These are phyloP conservation scores for Cercospora brassicicola DNA, from an alignment of 2,329 filamentous ascomycete species.

Conservation along the genomic window DNA sequence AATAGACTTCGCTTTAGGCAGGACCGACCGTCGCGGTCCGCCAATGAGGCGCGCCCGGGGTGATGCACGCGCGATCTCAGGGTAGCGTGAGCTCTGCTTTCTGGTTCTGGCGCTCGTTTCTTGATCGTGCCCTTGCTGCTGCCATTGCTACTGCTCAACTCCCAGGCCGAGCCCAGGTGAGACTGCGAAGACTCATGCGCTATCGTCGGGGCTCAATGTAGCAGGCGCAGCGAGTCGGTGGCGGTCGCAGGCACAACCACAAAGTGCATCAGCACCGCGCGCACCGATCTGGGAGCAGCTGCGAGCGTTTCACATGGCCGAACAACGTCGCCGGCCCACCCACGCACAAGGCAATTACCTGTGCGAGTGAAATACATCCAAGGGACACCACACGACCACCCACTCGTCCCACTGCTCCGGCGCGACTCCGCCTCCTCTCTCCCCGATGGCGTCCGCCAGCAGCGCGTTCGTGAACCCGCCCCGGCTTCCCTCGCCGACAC, in stretches of 20 bases:
- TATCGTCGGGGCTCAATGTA: background rate
- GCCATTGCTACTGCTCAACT: background rate
- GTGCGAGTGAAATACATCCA: background rate
- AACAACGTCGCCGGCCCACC: background rate
- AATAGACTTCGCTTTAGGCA: background rate
- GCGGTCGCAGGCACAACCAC: background rate
- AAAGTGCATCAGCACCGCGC: background rate
- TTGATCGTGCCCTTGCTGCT: background rate
- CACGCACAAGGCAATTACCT: background rate
- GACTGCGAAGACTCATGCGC: background rate
- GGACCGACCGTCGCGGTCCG: background rate
- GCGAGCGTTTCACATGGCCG: constrained; percentile 2
- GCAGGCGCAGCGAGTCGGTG: background rate
- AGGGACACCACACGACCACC: background rate
- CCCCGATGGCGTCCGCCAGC: background rate
- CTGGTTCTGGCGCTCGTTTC: background rate
- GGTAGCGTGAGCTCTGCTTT: background rate
- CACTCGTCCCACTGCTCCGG: background rate
- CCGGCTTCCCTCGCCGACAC: constrained; percentile 26
- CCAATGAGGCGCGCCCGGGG: background rate
- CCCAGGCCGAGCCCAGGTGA: background rate
- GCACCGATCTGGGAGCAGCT: background rate
- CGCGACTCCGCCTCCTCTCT: background rate
- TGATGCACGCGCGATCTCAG: background rate
- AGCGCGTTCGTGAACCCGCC: constrained; percentile 32